Conservation (phyloP, 2,329 filamentous ascomycete genomes). For the Fusarium virguliforme region DNA sequence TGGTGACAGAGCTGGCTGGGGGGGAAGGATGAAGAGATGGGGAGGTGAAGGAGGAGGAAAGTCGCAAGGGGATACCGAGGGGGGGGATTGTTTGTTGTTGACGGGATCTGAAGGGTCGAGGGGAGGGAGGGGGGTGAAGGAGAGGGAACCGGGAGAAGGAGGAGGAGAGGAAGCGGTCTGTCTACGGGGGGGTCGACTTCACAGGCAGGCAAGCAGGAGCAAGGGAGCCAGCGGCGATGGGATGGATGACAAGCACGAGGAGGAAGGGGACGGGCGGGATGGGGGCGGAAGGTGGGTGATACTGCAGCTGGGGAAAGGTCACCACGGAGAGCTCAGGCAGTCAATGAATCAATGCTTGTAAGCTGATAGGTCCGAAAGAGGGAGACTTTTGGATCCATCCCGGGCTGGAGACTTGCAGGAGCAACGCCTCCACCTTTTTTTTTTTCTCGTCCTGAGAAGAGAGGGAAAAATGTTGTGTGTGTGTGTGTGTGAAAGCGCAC, state of each 20-base stretch:
- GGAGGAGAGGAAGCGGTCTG: conserved; percentile 46
- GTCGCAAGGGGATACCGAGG: conserved; percentile 40
- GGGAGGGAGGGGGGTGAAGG: conserved; percentile 45
- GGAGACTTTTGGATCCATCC: conserved; percentile 36
- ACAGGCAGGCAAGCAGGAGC: conserved; percentile 39
- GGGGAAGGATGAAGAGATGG: conserved; percentile 1
- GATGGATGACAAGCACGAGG: conserved; percentile 30
- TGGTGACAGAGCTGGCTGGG: conserved; percentile 29
- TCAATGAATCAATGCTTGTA: conserved; percentile 48
- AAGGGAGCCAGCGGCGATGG: conserved; percentile 46
- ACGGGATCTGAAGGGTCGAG: conserved; percentile 41
- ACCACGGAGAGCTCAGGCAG: conserved; percentile 45
- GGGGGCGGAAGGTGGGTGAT: conserved; percentile 45
- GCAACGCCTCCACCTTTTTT: conserved; percentile 24
- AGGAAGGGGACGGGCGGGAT: conserved; percentile 38
- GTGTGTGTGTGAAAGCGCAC: conserved; percentile 47
- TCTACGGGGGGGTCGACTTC: conserved; percentile 47
- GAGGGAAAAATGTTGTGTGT: conserved; percentile 9
- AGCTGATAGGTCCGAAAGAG: conserved; percentile 43
- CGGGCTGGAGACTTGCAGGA: conserved; percentile 24
- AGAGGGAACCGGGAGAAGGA: conserved; percentile 5
- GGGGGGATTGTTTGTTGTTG: conserved; percentile 47
- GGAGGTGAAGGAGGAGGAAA: conserved; percentile 30
- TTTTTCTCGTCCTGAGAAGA: background rate
- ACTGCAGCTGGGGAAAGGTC: conserved; percentile 42